A percentile compares a stretch with the other conserved stretches of the same genome.
Conservation (phyloP, 495 filamentous ascomycete species). For the Coniosporium apollinis region DNA sequence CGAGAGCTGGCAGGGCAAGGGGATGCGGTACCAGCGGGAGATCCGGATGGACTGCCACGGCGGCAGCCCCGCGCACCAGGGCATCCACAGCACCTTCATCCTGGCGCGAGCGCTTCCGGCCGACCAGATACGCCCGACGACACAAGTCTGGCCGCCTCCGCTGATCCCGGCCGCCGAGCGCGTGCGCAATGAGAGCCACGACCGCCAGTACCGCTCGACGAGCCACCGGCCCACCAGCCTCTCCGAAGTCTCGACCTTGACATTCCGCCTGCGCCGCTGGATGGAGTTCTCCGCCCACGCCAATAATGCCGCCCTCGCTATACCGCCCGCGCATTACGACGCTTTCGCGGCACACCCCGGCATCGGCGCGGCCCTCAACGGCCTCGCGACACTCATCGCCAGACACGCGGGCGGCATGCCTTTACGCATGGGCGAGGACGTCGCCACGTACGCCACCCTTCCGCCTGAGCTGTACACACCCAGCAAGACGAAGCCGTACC, state of each 20-base stretch:
- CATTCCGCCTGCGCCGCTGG: conserved; percentile 64
- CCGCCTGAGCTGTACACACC: conserved; percentile 56
- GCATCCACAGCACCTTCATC: conserved; percentile 31
- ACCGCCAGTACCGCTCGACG: conserved; percentile 21
- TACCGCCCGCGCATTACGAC: too few species aligned
- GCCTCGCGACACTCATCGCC: too few species aligned
- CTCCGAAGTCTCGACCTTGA: conserved; percentile 39
- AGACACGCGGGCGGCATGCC: conserved; percentile 5
- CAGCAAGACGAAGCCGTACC: conserved; percentile 59
- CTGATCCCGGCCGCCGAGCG: conserved; percentile 46
- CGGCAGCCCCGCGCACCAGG: conserved; percentile 22
- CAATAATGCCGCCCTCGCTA: background rate
- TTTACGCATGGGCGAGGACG: conserved; percentile 38
- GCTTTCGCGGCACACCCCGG: too few species aligned
- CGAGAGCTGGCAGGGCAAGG: background rate
- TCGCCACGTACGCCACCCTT: conserved; percentile 63
- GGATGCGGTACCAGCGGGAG: too few species aligned
- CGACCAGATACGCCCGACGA: conserved; percentile 17
- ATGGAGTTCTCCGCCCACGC: conserved; percentile 30
- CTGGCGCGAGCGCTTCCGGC: conserved; percentile 28
- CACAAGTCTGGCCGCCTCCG: conserved; percentile 57
- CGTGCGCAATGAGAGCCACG: conserved; percentile 29
- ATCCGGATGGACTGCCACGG: conserved; percentile 31
- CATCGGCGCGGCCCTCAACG: conserved; percentile 1
- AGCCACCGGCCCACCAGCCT: conserved; percentile 27